phyloP scores from a whole-genome alignment of 2,329 filamentous ascomycete species.

The Leptographium wingfieldii region DNA sequence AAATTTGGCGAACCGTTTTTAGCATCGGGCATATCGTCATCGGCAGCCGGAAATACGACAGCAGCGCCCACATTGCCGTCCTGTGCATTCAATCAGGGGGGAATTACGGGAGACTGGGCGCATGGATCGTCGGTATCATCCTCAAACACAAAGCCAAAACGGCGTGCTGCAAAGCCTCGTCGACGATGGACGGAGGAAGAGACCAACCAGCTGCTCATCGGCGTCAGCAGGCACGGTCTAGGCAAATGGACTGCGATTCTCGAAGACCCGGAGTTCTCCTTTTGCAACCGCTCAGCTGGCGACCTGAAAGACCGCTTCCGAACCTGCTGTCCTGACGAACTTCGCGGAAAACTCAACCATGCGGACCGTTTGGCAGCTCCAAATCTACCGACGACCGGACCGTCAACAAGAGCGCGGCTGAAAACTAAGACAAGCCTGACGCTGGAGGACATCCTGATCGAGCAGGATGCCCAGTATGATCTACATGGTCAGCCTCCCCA shows the following conservation, averaged over 20 bases:
- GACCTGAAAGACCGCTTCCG: constrained; percentile 55
- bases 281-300: constrained; percentile 47
- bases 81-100: background rate
- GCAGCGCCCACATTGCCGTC: background rate
- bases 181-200: constrained; percentile 54
- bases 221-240: constrained; percentile 49
- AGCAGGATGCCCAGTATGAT: constrained; percentile 24
- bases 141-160: constrained; percentile 29
- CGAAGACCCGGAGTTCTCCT: constrained; percentile 46
- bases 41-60: background rate
- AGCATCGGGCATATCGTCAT: background rate
- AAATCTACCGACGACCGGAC: background rate
- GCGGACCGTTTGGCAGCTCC: constrained; percentile 1
- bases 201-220: constrained; percentile 48
- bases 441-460: constrained; percentile 44
- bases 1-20: constrained; percentile 11
- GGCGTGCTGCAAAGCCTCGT: constrained; percentile 43
- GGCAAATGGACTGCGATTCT: constrained; percentile 54
- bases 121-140: constrained; percentile 10
- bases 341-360: constrained; percentile 29
- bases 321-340: constrained; percentile 51
- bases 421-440: constrained; percentile 36
- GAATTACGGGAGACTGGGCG: background rate
- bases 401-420: constrained; percentile 9
- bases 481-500: constrained; percentile 10